Evolutionary conservation across 225 moss, liverwort and hornwort species (phyloP).

Genomic region (Bryum argenteum): DNA sequence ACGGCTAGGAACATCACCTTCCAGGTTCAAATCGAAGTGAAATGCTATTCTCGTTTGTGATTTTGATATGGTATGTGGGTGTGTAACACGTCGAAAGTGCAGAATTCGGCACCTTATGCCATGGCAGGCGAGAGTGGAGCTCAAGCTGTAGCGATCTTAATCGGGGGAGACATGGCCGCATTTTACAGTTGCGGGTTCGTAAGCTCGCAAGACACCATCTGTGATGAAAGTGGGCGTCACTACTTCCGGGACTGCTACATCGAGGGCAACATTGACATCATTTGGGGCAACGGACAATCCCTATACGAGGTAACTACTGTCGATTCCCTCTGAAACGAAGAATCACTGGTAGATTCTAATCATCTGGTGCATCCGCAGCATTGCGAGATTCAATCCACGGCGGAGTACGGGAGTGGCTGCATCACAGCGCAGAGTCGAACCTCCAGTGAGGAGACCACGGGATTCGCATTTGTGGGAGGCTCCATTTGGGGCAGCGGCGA

Average conservation of each 20-base stretch:
- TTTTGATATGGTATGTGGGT: too few species aligned
- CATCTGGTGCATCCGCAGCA: background rate
- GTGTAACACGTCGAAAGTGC: background rate
- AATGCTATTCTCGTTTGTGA: too few species aligned
- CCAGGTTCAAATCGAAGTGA: slow-evolving; percentile 28
- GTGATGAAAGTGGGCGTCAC: slow-evolving; percentile 54
- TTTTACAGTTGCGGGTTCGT: slow-evolving; percentile 63
- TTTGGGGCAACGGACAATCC: slow-evolving; percentile 69
- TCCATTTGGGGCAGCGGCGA: slow-evolving; percentile 49
- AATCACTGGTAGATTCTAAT: background rate
- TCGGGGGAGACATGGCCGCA: slow-evolving; percentile 53
- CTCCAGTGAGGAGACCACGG: slow-evolving; percentile 24
- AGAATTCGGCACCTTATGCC: slow-evolving; percentile 65
- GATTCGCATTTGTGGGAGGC: slow-evolving; percentile 54
- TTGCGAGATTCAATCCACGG: slow-evolving; percentile 45
- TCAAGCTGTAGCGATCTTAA: slow-evolving; percentile 54
- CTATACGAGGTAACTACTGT: slow-evolving; percentile 42
- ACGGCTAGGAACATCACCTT: slow-evolving; percentile 58
- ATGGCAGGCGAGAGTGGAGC: slow-evolving; percentile 47
- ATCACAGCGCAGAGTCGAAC: slow-evolving; percentile 54
- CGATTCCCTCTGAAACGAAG: slow-evolving; percentile 5
- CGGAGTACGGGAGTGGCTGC: slow-evolving; percentile 38
- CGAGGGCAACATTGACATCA: slow-evolving; percentile 63
- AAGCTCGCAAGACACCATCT: slow-evolving; percentile 65
- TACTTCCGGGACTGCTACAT: slow-evolving; percentile 62